A percentile compares a stretch with the other conserved stretches of the same genome.
These are phyloP conservation scores for Thalassiosira ordinaria DNA, from an alignment of 352 stramenopile genomes.

Conservation along the genomic window DNA sequence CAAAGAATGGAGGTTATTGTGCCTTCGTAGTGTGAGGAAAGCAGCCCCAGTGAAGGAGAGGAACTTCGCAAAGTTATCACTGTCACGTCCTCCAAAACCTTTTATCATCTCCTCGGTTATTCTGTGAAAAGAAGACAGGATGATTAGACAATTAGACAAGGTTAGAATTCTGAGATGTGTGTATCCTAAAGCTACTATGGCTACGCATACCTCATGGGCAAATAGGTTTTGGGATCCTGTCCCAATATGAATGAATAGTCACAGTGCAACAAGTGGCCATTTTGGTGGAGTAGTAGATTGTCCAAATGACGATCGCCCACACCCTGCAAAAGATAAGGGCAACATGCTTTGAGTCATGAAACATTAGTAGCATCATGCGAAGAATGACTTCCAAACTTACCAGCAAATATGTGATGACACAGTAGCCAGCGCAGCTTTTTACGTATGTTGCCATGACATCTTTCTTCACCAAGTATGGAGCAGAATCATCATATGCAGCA, in stretches of 20 bases:
- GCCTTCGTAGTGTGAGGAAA: conserved; percentile 76
- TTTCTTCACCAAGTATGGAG: conserved; percentile 87
- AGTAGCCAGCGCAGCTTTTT: conserved; percentile 98
- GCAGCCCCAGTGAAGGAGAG: conserved; percentile 75
- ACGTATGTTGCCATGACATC: conserved; percentile 95
- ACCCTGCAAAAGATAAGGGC: conserved; percentile 86
- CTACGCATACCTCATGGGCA: conserved; percentile 83
- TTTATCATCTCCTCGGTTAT: conserved; percentile 85
- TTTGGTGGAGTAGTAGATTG: conserved; percentile 97
- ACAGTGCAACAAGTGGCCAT: conserved; percentile 98
- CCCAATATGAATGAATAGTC: conserved; percentile 99
- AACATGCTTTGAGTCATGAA: too few species aligned
- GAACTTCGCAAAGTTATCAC: conserved; percentile 82
- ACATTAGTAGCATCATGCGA: too few species aligned
- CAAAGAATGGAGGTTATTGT: conserved; percentile 76
- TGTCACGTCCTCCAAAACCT: conserved; percentile 81
- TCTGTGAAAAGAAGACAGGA: conserved; percentile 28
- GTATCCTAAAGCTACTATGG: neutral
- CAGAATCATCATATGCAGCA: conserved; percentile 65
- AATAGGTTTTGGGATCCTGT: conserved; percentile 97
- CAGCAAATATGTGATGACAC: conserved; percentile 97
- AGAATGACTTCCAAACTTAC: too few species aligned
- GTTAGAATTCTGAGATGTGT: neutral
- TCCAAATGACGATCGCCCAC: conserved; percentile 99
- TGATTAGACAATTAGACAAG: neutral